Base-by-base conservation (phyloP, 208 protist genomes). In the Wallacemonas sp. region DNA sequence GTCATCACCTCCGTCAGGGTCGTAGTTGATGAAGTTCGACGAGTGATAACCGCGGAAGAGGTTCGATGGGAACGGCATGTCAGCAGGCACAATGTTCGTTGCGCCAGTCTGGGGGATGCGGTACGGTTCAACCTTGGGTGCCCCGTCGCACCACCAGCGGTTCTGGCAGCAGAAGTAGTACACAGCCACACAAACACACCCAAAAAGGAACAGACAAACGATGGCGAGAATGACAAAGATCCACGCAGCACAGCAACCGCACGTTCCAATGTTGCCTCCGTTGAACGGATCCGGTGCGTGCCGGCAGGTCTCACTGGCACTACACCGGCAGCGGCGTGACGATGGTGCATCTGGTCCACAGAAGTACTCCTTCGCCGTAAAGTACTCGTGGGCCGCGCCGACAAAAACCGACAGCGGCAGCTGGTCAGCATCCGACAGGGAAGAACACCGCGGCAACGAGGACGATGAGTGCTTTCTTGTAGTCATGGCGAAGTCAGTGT, bases 131-230 rank as follows among this genome's bases (percentile, higher is more conserved):
- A 82, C 77, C 29, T 22, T 34, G 21, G 66, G 68, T 50, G 85
- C 85, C 8, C 81, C 84, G 46, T 89, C 78, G 34, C 61, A 85
- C 79, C 82, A 91, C 84, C 84, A 91, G 19, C 59, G 38, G 2
- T 71, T 72, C 9, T 74, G 72, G 55, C 68, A 80, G 46, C n/a
- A 27, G 19, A 63, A 71, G 12, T 61, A 44, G 66, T 90, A 91
- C 22, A 81, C 1, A 27, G 30, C 50, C 13, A 57, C 50, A 21
- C 26, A 13, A n/a, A 57, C 17, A 15, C 32, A 26, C 13, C 29
- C n/a, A 10, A 63, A 9, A 6, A 85, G 12, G 22, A 59, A 12
- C 13, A 76, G 10, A 13, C 64, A 1, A 21, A 78, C 30, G 15
- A 89, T 19, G 12, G 73, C 2, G 22, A 91, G 66, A 44, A 88